Conservation (phyloP, 2,329 filamentous ascomycete genomes). For the Sporothrix luriei region DNA sequence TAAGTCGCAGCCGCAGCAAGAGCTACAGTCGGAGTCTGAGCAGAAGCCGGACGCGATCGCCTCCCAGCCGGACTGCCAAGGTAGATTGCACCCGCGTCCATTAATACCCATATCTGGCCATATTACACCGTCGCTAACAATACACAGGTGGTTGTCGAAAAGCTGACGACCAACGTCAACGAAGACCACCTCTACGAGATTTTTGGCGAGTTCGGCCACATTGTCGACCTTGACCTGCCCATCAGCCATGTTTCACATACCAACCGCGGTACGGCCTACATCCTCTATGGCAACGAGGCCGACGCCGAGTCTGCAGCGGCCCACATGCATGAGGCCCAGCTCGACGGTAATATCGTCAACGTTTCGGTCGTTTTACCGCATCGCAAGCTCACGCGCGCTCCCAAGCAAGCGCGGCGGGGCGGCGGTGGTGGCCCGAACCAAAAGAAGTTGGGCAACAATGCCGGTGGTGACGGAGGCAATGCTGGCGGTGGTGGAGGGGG, state of each 20-base stretch:
- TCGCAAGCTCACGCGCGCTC: slow-evolving; percentile 78
- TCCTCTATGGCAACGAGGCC: slow-evolving; percentile 74
- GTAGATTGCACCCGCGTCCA: background rate
- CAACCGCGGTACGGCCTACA: slow-evolving; percentile 92
- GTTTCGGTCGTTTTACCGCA: slow-evolving; percentile 87
- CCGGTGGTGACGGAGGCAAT: background rate
- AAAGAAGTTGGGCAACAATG: slow-evolving; percentile 45
- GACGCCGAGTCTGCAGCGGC: slow-evolving; percentile 88
- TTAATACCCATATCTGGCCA: background rate
- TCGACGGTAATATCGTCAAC: slow-evolving; percentile 79
- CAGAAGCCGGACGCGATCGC: slow-evolving; percentile 35
- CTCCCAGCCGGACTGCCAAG: slow-evolving; percentile 20
- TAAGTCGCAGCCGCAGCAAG: background rate
- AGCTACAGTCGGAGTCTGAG: background rate
- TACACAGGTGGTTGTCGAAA: slow-evolving; percentile 85
- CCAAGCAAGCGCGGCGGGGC: slow-evolving; percentile 68
- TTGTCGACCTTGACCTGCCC: slow-evolving; percentile 85
- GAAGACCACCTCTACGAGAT: slow-evolving; percentile 88
- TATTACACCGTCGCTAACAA: background rate
- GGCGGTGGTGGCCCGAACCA: slow-evolving; percentile 60
- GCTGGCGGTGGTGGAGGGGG: slow-evolving; percentile 9
- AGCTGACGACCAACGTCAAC: slow-evolving; percentile 92
- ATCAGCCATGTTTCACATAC: slow-evolving; percentile 69
- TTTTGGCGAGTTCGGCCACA: slow-evolving; percentile 83
- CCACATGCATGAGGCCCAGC: slow-evolving; percentile 96